Base-by-base conservation (phyloP, 257 asterid species). In the Solanum peruvianum region DNA sequence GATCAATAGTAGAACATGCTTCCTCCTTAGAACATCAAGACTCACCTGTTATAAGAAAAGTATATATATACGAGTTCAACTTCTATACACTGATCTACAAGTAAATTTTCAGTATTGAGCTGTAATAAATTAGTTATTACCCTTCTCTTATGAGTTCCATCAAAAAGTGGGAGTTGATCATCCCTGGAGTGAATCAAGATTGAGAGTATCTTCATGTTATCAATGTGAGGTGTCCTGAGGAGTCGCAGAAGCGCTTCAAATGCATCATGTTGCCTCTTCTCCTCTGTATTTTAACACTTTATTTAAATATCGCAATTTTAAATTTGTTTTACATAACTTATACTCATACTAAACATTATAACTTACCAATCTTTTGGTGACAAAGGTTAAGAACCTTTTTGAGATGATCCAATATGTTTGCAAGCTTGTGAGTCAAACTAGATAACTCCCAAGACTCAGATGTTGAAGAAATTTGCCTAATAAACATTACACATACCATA, bases 1-100 rank as follows among this genome's bases (percentile, higher is more conserved):
- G 20, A 97, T 91, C 39, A 97, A 90, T 16, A 97, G 94, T 12
- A 97, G 89, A 6, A 96, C 98, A 67, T 92, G 92, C 84, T 93
- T 97, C 90, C 89, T 87, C 89, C 94, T 93, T 86, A 97, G 85
- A 23, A 80, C 91, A 6, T 96, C 98, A 4, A 97, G 91, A 44
- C 88, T 88, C 67, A 89, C 93, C 98, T 95, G 93, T 88, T 56
- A 37, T 87, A 20, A 80, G 9, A 25, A 11, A 15, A 8, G 45
- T 41, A 29, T 15, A 5, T 37, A 2, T 31, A 23, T 60, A 70
- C 6, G 42, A n/a, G 41, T n/a, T 80, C 66, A 42, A 80, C 14
- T 77, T 37, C 39, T 37, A 37, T 37, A 1, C 39, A 37, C 7
- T 37, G 39, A 37, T 7, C 7, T 37, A 6, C 39, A 37, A 37